Evolutionary conservation across 2,329 filamentous ascomycete species (phyloP).

Genomic region (Neonectria coccinea): DNA sequence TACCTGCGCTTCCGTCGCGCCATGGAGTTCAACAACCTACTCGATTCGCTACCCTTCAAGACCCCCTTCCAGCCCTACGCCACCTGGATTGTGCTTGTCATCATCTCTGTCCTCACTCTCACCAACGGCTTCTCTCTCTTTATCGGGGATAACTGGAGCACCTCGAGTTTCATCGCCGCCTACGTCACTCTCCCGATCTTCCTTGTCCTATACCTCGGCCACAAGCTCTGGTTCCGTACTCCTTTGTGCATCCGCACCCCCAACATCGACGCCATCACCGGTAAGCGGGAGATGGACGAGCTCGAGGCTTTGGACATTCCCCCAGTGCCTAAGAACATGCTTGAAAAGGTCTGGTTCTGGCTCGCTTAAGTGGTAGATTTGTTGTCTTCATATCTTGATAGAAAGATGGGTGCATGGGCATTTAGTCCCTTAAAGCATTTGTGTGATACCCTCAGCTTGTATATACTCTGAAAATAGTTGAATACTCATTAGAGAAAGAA

Average conservation of each 20-base stretch:
- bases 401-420: not conserved
- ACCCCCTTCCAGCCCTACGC: slow-evolving; percentile 71
- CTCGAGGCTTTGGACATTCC: slow-evolving; percentile 61
- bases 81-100: slow-evolving; percentile 68
- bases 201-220: slow-evolving; percentile 68
- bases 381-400: slow-evolving; percentile 4
- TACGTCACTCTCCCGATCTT: slow-evolving; percentile 75
- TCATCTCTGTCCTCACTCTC: slow-evolving; percentile 71
- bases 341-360: slow-evolving; percentile 69
- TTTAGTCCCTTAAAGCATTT: not conserved
- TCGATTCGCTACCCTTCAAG: slow-evolving; percentile 61
- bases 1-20: slow-evolving; percentile 70
- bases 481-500: not conserved
- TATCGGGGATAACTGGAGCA: slow-evolving; percentile 72
- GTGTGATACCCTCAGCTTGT: slow-evolving; percentile 27
- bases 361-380: slow-evolving; percentile 53
- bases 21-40: slow-evolving; percentile 62
- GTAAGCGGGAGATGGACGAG: slow-evolving; percentile 72
- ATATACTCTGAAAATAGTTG: slow-evolving; percentile 5
- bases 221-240: slow-evolving; percentile 50
- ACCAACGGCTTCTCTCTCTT: slow-evolving; percentile 84
- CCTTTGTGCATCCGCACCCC: slow-evolving; percentile 24
- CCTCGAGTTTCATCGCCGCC: slow-evolving; percentile 70
- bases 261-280: slow-evolving; percentile 54
- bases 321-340: slow-evolving; percentile 62